These are phyloP conservation scores for Myxozyma geophila DNA, from an alignment of 805 yeast genomes.

Conservation along the genomic window DNA sequence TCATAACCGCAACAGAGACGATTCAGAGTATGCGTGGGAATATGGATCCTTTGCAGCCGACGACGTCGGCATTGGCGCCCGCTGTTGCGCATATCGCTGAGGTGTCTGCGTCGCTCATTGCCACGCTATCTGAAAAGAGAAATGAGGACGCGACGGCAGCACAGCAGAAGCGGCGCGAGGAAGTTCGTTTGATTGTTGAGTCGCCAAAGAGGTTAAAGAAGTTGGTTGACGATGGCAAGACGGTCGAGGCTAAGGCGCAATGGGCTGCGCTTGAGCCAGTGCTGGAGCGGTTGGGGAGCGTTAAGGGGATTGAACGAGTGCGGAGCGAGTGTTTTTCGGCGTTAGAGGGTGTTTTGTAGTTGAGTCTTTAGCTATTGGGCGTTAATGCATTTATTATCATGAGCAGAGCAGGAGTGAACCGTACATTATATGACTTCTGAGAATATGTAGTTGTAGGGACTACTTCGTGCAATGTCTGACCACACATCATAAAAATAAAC, in stretches of 20 bases:
- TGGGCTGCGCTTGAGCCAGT: conserved; percentile 25
- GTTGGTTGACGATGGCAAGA: conserved; percentile 17
- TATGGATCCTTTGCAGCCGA: conserved; percentile 37
- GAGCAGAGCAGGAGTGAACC: background rate
- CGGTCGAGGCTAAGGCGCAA: conserved; percentile 19
- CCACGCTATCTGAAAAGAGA: conserved; percentile 26
- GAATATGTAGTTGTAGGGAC: too few species aligned
- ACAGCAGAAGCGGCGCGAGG: background rate
- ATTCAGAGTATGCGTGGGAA: conserved; percentile 33
- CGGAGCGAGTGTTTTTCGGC: conserved; percentile 20
- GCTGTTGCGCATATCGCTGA: conserved; percentile 36
- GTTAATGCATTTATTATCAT: background rate
- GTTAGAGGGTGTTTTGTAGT: conserved; percentile 5
- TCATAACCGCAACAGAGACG: conserved; percentile 39
- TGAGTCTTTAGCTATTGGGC: background rate
- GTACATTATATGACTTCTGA: too few species aligned
- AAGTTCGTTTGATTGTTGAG: conserved; percentile 13
- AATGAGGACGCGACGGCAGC: conserved; percentile 1
- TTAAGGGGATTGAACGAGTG: conserved; percentile 21
- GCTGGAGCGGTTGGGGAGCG: conserved; percentile 6
- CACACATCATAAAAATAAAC: too few species aligned
- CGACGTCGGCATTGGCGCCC: conserved; percentile 33
- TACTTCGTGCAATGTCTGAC: too few species aligned
- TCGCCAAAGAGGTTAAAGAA: conserved; percentile 21
- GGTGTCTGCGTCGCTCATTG: conserved; percentile 31